Base-by-base conservation (phyloP, 306 rosid genomes). In the Oxytropis ochrocephala region DNA sequence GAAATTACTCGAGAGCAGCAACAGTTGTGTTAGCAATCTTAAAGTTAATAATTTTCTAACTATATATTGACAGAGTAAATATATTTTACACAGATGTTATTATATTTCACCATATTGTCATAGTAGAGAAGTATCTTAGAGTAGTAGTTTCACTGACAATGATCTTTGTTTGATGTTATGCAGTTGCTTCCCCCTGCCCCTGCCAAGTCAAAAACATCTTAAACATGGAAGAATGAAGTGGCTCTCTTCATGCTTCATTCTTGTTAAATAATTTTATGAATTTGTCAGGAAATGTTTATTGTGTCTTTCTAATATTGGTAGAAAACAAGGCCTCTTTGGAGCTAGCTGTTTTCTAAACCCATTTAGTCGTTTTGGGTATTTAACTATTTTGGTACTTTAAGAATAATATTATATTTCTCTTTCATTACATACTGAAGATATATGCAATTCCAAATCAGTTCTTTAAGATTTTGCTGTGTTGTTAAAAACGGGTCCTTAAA, bases 171-270 rank as follows among this genome's bases (percentile, higher is more conserved):
- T 77, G 75, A 43, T 76, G 19, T 53, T 33, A 58, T 83, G 86
- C 88, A 94, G 98, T 84, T 90, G 82, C 97, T 90, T 74, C 97
- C 98, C 21, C 96, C 98, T 17, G 79, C 92, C 18, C 82, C 92
- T 0, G 70, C 76, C 36, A 94, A 90, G 78, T 75, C 96, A 56
- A 94, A 94, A 80, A 50, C 89, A 43, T 71, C 78, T 3, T 94
- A 80, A 88, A 77, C 78, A 78, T 27, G 64, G 77, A 60, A 64
- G 72, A 62, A 53, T 13, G 16, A 43, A 35, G n/a, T 41, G 73
- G 42, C 51, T 67, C 30, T 46, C 38, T 5, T 14, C 67, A 39
- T 58, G 77, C 77, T 39, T 72, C 49, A 9, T 41, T 76, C 79
- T 55, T 57, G 52, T 72, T 30, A 60, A 83, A 85, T 86, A 86